phyloP scores from a whole-genome alignment of 1,139 yeast genomes.

The Debaryomycetaceae sp. region DNA sequence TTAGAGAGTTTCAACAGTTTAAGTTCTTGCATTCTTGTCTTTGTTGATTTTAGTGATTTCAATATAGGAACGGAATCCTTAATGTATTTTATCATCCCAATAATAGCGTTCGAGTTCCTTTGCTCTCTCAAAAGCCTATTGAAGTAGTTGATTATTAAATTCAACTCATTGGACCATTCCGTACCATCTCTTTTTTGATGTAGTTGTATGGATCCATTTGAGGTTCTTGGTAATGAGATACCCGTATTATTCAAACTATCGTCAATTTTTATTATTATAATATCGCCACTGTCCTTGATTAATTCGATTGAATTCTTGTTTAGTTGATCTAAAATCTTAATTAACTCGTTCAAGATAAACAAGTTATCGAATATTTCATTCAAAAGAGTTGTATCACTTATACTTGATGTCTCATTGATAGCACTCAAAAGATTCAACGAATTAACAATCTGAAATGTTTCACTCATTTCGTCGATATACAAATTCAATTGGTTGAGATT shows the following conservation, averaged over 20 bases:
- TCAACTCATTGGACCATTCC: slow-evolving; percentile 11
- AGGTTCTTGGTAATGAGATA: slow-evolving; percentile 22
- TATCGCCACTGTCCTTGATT: slow-evolving; percentile 24
- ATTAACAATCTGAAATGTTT: slow-evolving; percentile 28
- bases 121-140: slow-evolving; percentile 19
- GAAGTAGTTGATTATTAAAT: slow-evolving; percentile 22
- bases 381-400: slow-evolving; percentile 13
- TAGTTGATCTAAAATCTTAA: slow-evolving; percentile 34
- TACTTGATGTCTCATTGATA: slow-evolving; percentile 14
- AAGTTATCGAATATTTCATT: slow-evolving; percentile 27
- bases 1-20: slow-evolving; percentile 20
- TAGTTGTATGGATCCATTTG: slow-evolving; percentile 15
- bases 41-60: slow-evolving; percentile 19
- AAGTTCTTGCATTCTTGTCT: slow-evolving; percentile 8
- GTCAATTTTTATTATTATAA: slow-evolving; percentile 28
- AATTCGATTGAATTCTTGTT: slow-evolving; percentile 25
- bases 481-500: slow-evolving; percentile 18
- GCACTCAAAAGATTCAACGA: slow-evolving; percentile 22
- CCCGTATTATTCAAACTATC: slow-evolving; percentile 21
- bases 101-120: slow-evolving; percentile 15
- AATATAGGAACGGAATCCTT: slow-evolving; percentile 30
- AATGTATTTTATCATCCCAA: slow-evolving; percentile 31
- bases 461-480: slow-evolving; percentile 17
- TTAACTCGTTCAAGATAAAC: slow-evolving; percentile 29
- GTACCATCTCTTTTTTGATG: slow-evolving; percentile 1